A percentile compares a stretch with the other conserved stretches of the same genome.
Evolutionary conservation across 1,284 basidiomycete genomes (phyloP).

Genomic region (Pterulicium gracile): DNA sequence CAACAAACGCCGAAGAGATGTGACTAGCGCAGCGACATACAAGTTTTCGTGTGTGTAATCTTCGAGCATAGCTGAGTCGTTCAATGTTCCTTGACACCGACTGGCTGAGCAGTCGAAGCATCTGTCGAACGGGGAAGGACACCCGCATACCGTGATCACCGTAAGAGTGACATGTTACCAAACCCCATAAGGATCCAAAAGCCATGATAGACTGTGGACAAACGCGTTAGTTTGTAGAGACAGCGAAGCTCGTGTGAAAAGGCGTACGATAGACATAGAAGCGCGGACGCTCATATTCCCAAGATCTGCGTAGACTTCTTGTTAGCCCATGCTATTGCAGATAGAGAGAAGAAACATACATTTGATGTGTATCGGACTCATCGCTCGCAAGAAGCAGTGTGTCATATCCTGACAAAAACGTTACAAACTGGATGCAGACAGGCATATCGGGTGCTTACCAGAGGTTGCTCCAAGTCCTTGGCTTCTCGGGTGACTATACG

Average conservation of each 20-base stretch:
- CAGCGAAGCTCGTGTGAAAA: too few relatives aligned
- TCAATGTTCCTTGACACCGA: conserved; percentile 81
- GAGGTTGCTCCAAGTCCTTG: conserved; percentile 60
- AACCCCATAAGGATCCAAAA: conserved; percentile 78
- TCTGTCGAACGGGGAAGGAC: conserved; percentile 77
- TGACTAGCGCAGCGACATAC: conserved; percentile 24
- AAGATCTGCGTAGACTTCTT: conserved; percentile 58
- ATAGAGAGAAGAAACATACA: conserved; percentile 36
- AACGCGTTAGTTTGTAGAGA: too few relatives aligned
- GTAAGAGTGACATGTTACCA: conserved; percentile 80
- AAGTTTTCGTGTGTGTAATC: conserved; percentile 72
- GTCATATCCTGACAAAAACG: conserved; percentile 67
- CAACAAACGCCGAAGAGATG: conserved; percentile 5
- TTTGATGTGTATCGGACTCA: conserved; percentile 86
- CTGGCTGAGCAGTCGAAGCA: conserved; percentile 74
- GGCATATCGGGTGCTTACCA: conserved; percentile 28
- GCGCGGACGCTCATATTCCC: conserved; percentile 76
- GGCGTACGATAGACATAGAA: conserved; percentile 72
- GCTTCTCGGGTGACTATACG: conserved; percentile 61
- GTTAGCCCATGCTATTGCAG: too few relatives aligned
- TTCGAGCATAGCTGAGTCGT: conserved; percentile 70
- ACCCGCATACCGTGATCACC: conserved; percentile 73
- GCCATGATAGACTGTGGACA: conserved; percentile 77
- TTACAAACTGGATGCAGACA: conserved; percentile 3
- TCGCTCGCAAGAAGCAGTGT: conserved; percentile 77